phyloP scores from a whole-genome alignment of 176 grass and related monocot species.

The Triticum timopheevii region DNA sequence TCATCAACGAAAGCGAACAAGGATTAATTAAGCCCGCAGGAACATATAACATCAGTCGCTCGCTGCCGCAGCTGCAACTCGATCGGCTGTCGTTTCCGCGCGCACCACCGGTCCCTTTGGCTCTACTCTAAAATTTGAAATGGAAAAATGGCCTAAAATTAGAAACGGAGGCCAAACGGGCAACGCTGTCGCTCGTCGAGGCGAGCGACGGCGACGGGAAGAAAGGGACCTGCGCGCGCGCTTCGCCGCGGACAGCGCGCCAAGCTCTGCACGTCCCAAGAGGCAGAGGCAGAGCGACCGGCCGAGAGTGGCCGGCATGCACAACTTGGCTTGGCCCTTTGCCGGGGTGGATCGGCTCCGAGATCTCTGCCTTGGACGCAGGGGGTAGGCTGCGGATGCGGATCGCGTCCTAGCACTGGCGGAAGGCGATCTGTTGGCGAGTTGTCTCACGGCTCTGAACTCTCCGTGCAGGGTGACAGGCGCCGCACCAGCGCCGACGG shows the following conservation, averaged over 20 bases:
- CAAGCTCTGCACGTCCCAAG: neutral
- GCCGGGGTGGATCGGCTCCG: conserved; percentile 11
- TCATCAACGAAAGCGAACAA: neutral
- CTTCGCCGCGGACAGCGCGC: neutral
- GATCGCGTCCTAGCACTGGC: neutral
- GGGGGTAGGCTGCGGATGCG: neutral
- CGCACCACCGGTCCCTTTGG: neutral
- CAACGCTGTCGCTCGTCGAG: neutral
- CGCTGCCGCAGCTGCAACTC: neutral
- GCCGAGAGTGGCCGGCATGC: neutral
- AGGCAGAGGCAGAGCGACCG: neutral
- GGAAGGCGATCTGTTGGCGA: conserved; percentile 16
- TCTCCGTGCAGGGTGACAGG: neutral
- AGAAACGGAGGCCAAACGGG: neutral
- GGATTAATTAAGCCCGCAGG: conserved; percentile 9
- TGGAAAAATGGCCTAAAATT: neutral
- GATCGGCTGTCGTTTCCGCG: conserved; percentile 11
- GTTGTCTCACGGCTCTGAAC: neutral
- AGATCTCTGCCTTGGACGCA: conserved; percentile 29
- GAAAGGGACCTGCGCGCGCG: neutral
- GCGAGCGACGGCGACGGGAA: neutral
- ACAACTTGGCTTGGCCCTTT: neutral
- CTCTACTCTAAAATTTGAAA: neutral
- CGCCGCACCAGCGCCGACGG: neutral
- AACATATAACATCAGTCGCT: neutral